Conservation (phyloP, 2,329 filamentous ascomycete species). For the Pseudogymnoascus sp. region DNA sequence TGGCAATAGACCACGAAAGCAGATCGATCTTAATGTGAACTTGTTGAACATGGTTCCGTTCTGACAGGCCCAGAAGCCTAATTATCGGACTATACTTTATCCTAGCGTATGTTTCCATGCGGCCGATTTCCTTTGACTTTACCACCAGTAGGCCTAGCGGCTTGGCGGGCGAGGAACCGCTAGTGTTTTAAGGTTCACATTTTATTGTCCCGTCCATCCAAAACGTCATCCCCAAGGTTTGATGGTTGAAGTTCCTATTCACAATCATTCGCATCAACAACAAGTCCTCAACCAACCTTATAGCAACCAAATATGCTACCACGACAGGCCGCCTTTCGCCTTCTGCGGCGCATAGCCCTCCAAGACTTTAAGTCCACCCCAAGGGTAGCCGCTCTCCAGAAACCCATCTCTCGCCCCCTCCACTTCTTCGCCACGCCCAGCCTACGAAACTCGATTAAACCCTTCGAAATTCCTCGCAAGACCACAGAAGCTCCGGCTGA, state of each 20-base stretch:
- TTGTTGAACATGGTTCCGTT: neutral
- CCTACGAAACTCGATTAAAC: neutral
- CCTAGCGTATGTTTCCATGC: neutral
- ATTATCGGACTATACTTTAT: constrained; percentile 1
- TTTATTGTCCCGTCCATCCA: neutral
- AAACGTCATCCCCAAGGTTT: neutral
- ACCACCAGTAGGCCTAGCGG: neutral
- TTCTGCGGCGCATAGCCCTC: constrained; percentile 6
- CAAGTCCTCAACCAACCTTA: neutral
- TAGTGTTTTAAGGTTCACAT: constrained; percentile 5
- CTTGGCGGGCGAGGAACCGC: neutral
- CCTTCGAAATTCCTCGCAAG: neutral
- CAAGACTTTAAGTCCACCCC: neutral
- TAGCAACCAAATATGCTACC: neutral
- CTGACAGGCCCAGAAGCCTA: neutral
- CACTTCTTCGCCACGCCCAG: constrained; percentile 2
- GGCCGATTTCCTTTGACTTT: neutral
- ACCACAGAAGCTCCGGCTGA: neutral
- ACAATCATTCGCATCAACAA: neutral
- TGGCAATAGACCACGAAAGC: neutral
- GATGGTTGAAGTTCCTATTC: neutral
- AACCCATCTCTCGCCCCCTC: neutral
- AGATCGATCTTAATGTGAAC: neutral
- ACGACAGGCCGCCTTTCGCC: constrained; percentile 15
- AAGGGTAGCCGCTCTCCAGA: neutral